Base-by-base conservation (phyloP, 805 yeast genomes). In the Ogataea degrootiae region DNA sequence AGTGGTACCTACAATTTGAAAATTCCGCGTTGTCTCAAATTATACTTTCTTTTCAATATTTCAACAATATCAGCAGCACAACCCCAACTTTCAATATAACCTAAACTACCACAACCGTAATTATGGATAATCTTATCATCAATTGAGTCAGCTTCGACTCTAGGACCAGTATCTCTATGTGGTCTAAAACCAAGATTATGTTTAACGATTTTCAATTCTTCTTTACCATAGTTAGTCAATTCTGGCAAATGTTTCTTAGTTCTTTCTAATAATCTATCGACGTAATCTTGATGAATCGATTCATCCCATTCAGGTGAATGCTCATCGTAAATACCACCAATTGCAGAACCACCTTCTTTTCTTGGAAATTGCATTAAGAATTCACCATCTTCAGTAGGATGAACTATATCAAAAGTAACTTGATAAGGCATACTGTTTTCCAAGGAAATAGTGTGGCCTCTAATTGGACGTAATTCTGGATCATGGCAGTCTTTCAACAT, bases 31-130 rank as follows among this genome's bases (percentile, higher is more conserved):
- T 26, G 5, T 9, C 6, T 26, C 29, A 26, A 26, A 3, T 26
- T 26, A 11, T 26, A 26, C 31, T 6, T 26, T n/a, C 8, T 12
- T n/a, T 39, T 19, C n/a, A 39, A 14, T 15, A 39, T 39, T 15
- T 59, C 52, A 23, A 58, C 49, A 0, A 76, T 80, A 45, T 69
- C 69, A 19, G 56, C 45, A 4, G 79, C 87, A 35, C 76, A 72
- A 16, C 89, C 88, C 55, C 79, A 78, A 9, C 85, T 77, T 39
- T 80, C 65, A 55, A 84, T 88, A 56, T 73, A 85, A 1, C 90
- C 90, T 69, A 77, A 71, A 2, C 87, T 87, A 11, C 85, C 89
- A 37, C 82, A 77, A 6, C 91, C 90, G 58, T 85, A 85, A 34
- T 80, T 83, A 58, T 83, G 80, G 15, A 85, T 66, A 11, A 82